These are phyloP conservation scores for Penicillium sp. DNA, from an alignment of 2,329 filamentous ascomycete genomes.

Conservation along the genomic window DNA sequence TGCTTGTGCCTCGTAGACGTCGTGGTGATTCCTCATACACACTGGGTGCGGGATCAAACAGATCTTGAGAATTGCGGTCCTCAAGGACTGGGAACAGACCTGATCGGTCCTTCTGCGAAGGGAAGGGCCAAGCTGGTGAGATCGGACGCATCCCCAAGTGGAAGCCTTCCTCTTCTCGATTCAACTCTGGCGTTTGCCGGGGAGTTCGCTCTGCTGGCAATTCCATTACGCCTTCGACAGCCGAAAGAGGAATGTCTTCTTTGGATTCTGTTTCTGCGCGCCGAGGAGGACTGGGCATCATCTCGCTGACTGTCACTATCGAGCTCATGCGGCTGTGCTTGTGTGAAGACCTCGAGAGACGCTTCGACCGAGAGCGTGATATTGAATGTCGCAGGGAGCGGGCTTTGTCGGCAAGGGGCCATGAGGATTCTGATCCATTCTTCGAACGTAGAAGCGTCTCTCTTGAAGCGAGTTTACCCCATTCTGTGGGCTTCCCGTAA, in stretches of 20 bases:
- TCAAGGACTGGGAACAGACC: slow-evolving; percentile 24
- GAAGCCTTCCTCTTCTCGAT: slow-evolving; percentile 19
- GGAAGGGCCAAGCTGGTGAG: slow-evolving; percentile 30
- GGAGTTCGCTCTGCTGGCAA: slow-evolving; percentile 36
- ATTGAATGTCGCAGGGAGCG: slow-evolving; percentile 32
- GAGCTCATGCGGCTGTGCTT: slow-evolving; percentile 27
- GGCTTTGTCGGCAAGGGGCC: slow-evolving; percentile 25
- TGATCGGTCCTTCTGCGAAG: slow-evolving; percentile 20
- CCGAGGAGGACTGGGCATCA: slow-evolving; percentile 16
- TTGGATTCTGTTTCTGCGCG: slow-evolving; percentile 18
- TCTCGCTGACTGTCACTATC: slow-evolving; percentile 31
- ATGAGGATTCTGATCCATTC: slow-evolving; percentile 19
- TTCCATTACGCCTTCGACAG: slow-evolving; percentile 32
- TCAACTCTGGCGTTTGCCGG: slow-evolving; percentile 32
- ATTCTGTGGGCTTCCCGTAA: slow-evolving; percentile 33
- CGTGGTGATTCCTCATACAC: slow-evolving; percentile 21
- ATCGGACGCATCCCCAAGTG: slow-evolving; percentile 25
- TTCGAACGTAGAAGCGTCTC: slow-evolving; percentile 26
- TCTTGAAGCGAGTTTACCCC: slow-evolving; percentile 30
- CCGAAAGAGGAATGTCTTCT: slow-evolving; percentile 31
- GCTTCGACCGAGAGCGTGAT: slow-evolving; percentile 32
- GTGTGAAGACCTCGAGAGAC: slow-evolving; percentile 25
- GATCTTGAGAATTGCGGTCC: slow-evolving; percentile 15
- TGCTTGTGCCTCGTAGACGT: slow-evolving; percentile 30
- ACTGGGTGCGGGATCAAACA: slow-evolving; percentile 21